Conservation (phyloP, 768 basidiomycete species). For the Sarcomyxa edulis region DNA sequence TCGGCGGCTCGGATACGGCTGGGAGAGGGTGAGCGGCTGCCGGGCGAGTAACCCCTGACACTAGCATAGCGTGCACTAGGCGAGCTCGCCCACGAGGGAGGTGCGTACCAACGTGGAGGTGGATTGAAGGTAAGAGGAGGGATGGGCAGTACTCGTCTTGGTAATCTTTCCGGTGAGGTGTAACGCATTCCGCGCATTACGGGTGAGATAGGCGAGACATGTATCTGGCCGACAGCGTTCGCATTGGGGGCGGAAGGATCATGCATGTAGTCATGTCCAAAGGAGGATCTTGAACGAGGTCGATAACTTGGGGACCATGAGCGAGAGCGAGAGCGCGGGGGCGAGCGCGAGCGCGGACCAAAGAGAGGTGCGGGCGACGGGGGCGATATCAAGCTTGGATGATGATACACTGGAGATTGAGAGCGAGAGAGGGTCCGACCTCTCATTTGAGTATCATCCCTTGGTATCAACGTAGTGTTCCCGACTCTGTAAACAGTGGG, state of each 20-base stretch:
- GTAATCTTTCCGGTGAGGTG: too few species aligned
- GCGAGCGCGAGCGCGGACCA: background rate
- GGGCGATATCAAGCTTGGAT: too few species aligned
- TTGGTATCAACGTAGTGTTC: slow-evolving; percentile 20
- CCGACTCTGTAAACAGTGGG: slow-evolving; percentile 34
- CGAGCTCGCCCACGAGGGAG: background rate
- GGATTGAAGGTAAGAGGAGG: too few species aligned
- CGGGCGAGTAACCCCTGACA: too few species aligned
- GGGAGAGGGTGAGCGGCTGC: background rate
- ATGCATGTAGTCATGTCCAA: slow-evolving; percentile 10
- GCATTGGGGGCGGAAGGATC: slow-evolving; percentile 9
- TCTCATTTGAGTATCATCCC: too few species aligned
- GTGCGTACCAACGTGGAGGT: too few species aligned
- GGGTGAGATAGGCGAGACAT: too few species aligned
- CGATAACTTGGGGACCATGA: slow-evolving; percentile 4
- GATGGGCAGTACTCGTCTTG: too few species aligned
- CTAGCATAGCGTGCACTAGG: background rate
- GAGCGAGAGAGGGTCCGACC: too few species aligned
- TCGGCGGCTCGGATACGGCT: background rate
- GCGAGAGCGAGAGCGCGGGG: background rate
- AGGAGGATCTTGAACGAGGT: slow-evolving; percentile 8
- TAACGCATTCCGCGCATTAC: too few species aligned
- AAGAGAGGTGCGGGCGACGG: too few species aligned
- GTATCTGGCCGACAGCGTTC: background rate
- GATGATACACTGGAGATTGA: too few species aligned